Base-by-base conservation (phyloP, 2,329 filamentous ascomycete genomes). In the Juglanconis sp. region DNA sequence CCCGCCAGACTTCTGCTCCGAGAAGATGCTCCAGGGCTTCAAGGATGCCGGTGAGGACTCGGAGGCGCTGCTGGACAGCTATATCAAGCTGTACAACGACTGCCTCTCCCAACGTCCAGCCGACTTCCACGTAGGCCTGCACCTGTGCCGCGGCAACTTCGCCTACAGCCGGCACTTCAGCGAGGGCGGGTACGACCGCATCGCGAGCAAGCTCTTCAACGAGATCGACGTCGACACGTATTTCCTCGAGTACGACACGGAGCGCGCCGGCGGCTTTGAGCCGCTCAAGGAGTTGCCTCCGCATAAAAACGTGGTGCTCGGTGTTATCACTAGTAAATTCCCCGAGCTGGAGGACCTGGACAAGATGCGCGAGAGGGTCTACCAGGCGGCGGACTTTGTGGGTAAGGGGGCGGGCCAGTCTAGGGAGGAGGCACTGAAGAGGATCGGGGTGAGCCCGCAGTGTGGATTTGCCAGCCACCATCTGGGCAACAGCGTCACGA, bases 41-140 rank as follows among this genome's bases (percentile, higher is more conserved):
- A 68, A 80, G 75, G 77, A 81, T 59, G 79, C 80, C 30, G 87
- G 88, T 65, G 76, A 81, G 48, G 79, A 85, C 17, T 79, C 87
- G 11, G 86, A 89, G 42, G 82, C 84, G 63, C 81, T 90, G 64
- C 81, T 92, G 54, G 84, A 88, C 66, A 79, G 83, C 36, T 92
- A 92, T 70, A 83, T 92, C 72, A 82, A 84, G 71, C 83, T 89
- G 66, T 90, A 91, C 79, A 91, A 91, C 69, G 86, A 88, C 70
- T 87, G 84, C 70, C 81, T 90, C 66, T 75, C 78, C 34, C 78
- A 79, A 64, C 79, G 85, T 0, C 87, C 88, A 0, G 73, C 77
- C 5, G 88, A 89, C 65, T 81, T 91, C 73, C 87, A 91, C 67
- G 76, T 91, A 3, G 89, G 89, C 15, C 82, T 92, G 10, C 89